Base-by-base conservation (phyloP, 176 grass and related monocot species). In the barley (Hordeum vulgare) region DNA sequence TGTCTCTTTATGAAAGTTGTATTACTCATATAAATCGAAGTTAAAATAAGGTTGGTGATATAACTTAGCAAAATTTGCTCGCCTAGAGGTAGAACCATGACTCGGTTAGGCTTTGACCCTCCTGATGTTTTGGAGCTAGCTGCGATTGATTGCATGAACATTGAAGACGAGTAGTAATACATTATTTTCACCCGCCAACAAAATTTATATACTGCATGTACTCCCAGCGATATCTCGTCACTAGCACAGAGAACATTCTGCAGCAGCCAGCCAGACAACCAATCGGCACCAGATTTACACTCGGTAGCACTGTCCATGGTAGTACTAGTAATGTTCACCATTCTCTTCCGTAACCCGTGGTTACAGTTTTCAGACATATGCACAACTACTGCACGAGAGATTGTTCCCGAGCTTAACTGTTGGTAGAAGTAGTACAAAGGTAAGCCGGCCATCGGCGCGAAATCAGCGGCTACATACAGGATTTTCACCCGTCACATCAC, bases 401-500 rank as follows among this genome's bases (percentile, higher is more conserved):
- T 41, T 59, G 59, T 36, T 66, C 29, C 41, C 17, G 66, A 18
- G 23, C 9, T 75, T 17, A 28, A 15, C 26, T 41, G 36, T 5
- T 82, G 6, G 14, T 17, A 7, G 5, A 17, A 18, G 14, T 17
- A 7, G 1, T 49, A 13, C 45, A 18, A 49, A 49, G 17, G 42
- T 54, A 17, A 54, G 21, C 1, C 11, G 21, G 66, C 37, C 53
- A 62, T 40, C 40, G 49, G 54, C 54, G 53, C 13, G 25, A 20
- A 35, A n/a, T 69, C 51, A 51, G 39, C 79, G 25, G 41, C 66
- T 51, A 51, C 47, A 18, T 21, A 64, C 74, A 88, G 40, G 14
- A 61, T 36, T 24, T 81, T 85, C 49, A 76, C 51, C 36, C 11
- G 39, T 89, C 87, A 70, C 76, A 51, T 85, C 76, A 3, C 47